Conservation (phyloP, 2,329 filamentous ascomycete species). For the Cytospora leucostoma region DNA sequence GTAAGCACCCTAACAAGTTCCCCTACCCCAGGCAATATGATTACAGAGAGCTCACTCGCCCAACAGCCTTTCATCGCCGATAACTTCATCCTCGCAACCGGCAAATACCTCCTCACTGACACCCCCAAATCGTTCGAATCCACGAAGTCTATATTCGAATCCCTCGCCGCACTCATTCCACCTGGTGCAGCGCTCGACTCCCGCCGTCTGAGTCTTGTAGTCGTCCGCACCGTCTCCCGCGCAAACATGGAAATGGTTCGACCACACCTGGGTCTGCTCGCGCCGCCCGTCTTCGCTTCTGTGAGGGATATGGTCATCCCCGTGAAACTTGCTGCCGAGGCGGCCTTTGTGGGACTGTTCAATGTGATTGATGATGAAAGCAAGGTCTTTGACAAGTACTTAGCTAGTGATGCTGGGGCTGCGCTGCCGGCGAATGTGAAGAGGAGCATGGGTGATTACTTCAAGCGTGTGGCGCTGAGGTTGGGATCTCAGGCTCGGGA, state of each 20-base stretch:
- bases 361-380: constrained; percentile 84
- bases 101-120: constrained; percentile 80
- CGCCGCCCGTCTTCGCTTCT: constrained; percentile 80
- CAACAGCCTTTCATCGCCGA: constrained; percentile 77
- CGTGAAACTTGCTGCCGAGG: constrained; percentile 92
- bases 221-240: constrained; percentile 81
- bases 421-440: constrained; percentile 72
- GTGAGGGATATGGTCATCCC: constrained; percentile 93
- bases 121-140: constrained; percentile 72
- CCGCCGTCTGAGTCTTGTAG: constrained; percentile 81
- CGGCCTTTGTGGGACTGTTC: constrained; percentile 89
- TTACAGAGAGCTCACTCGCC: constrained; percentile 13
- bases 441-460: constrained; percentile 94
- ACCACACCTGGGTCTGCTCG: constrained; percentile 78
- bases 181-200: constrained; percentile 81
- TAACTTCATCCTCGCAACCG: constrained; percentile 84
- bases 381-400: constrained; percentile 88
- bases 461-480: constrained; percentile 86
- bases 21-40: not conserved
- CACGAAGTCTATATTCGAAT: constrained; percentile 77
- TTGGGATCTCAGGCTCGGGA: constrained; percentile 86
- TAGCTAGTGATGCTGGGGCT: constrained; percentile 65
- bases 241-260: constrained; percentile 77
- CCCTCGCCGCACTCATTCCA: constrained; percentile 72
- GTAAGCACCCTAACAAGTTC: constrained; percentile 51